These are phyloP conservation scores for Xylogone sp. DNA, from an alignment of 2,329 filamentous ascomycete genomes.

Conservation along the genomic window DNA sequence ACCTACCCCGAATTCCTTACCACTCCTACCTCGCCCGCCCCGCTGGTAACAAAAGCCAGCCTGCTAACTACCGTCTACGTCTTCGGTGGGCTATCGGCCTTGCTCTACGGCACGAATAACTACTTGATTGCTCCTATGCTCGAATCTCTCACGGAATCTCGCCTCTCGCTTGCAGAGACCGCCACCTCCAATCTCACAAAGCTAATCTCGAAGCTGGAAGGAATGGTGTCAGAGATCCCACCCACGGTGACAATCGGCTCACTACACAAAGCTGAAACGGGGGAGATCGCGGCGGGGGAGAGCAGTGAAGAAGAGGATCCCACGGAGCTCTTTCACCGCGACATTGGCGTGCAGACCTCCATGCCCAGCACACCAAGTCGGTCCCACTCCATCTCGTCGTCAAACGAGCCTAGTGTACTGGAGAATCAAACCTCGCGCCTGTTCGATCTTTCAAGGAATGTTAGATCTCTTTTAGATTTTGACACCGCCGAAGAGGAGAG, in stretches of 20 bases:
- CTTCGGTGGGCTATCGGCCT: slow-evolving; percentile 54
- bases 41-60: slow-evolving; percentile 57
- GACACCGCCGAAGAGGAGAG: slow-evolving; percentile 16
- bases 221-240: slow-evolving; percentile 60
- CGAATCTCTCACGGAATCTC: slow-evolving; percentile 43
- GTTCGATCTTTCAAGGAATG: slow-evolving; percentile 41
- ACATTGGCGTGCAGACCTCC: slow-evolving; percentile 75
- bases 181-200: slow-evolving; percentile 44
- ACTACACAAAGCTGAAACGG: slow-evolving; percentile 19
- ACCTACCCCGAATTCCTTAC: slow-evolving; percentile 69
- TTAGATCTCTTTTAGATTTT: slow-evolving; percentile 48
- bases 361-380: slow-evolving; percentile 39
- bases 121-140: slow-evolving; percentile 62
- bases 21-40: slow-evolving; percentile 50
- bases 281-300: slow-evolving; percentile 29
- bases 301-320: slow-evolving; percentile 58
- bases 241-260: slow-evolving; percentile 13
- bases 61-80: slow-evolving; percentile 58
- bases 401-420: background rate
- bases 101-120: slow-evolving; percentile 68
- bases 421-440: slow-evolving; percentile 35
- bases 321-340: slow-evolving; percentile 76
- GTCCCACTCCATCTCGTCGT: slow-evolving; percentile 11
- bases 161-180: slow-evolving; percentile 48
- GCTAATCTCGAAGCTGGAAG: slow-evolving; percentile 48